Conservation (phyloP, 1,284 basidiomycete genomes). For the Kwoniella shivajii region DNA sequence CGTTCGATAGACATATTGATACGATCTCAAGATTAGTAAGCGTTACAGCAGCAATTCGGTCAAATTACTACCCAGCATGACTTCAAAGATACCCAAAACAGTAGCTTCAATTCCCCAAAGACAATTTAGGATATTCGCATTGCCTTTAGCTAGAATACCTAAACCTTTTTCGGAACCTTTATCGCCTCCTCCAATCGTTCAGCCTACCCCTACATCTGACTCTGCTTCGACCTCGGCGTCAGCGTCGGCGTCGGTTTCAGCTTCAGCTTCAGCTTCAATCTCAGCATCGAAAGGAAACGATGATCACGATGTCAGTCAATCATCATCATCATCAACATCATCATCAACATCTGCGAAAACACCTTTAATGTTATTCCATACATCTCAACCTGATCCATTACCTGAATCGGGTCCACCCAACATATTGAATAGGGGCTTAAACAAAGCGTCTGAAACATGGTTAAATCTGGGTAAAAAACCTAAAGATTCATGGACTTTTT, state of each 20-base stretch:
- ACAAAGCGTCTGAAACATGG: slow-evolving; percentile 47
- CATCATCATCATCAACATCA: neutral
- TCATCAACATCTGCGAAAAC: slow-evolving; percentile 6
- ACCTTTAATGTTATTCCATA: slow-evolving; percentile 27
- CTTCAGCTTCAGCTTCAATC: neutral
- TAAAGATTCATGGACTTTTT: slow-evolving; percentile 46
- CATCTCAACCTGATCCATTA: slow-evolving; percentile 21
- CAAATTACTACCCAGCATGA: slow-evolving; percentile 1
- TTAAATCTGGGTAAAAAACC: slow-evolving; percentile 46
- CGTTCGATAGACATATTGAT: neutral
- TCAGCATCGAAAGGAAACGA: neutral
- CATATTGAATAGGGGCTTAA: slow-evolving; percentile 23
- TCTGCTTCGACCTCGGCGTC: neutral
- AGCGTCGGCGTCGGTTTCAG: neutral
- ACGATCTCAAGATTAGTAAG: too few relatives aligned
- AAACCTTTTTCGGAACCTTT: slow-evolving; percentile 11
- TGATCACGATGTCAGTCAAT: too few relatives aligned
- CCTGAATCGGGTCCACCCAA: slow-evolving; percentile 1
- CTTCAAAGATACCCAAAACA: slow-evolving; percentile 13
- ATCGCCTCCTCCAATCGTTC: slow-evolving; percentile 18
- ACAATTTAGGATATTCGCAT: slow-evolving; percentile 22
- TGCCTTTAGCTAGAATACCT: slow-evolving; percentile 21
- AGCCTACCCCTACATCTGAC: slow-evolving; percentile 1
- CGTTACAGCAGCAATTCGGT: too few relatives aligned
- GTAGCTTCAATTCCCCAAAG: neutral